These are phyloP conservation scores for Eutypa lata DNA, from an alignment of 2,329 filamentous ascomycete genomes.

Conservation along the genomic window DNA sequence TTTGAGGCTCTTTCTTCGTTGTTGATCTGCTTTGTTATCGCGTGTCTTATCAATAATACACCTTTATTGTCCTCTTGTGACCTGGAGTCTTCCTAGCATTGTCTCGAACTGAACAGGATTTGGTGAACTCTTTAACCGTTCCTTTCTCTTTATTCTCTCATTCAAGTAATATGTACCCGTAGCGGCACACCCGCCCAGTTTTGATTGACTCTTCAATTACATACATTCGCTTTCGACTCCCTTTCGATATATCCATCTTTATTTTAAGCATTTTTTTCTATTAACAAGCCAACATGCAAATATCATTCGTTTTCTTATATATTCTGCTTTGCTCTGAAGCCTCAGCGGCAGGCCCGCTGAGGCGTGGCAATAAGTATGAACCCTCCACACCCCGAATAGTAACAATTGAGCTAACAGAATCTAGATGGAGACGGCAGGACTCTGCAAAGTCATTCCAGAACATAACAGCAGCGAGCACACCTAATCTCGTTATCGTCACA, in stretches of 20 bases:
- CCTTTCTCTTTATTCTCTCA: neutral
- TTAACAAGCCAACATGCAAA: constrained; percentile 18
- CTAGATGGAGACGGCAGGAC: constrained; percentile 19
- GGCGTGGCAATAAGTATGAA: constrained; percentile 23
- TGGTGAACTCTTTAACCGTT: neutral
- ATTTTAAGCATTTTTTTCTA: neutral
- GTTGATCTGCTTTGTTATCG: neutral
- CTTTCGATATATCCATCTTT: neutral
- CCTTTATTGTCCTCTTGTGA: neutral
- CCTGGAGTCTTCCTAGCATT: neutral
- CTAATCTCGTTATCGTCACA: neutral
- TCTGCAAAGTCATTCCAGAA: constrained; percentile 15
- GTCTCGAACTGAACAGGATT: neutral
- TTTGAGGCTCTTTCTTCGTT: constrained; percentile 1
- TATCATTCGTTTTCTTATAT: constrained; percentile 24
- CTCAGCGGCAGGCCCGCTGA: constrained; percentile 30
- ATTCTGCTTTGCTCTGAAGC: constrained; percentile 26
- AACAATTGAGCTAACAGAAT: constrained; percentile 16
- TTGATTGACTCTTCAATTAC: neutral
- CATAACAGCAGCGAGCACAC: constrained; percentile 13
- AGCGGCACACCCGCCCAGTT: neutral
- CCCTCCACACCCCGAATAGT: neutral
- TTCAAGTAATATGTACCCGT: neutral
- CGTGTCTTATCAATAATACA: neutral
- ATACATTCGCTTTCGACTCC: neutral